Evolutionary conservation across 148 eudicot species (phyloP).

Genomic region (Amaranthus hypochondriacus): DNA sequence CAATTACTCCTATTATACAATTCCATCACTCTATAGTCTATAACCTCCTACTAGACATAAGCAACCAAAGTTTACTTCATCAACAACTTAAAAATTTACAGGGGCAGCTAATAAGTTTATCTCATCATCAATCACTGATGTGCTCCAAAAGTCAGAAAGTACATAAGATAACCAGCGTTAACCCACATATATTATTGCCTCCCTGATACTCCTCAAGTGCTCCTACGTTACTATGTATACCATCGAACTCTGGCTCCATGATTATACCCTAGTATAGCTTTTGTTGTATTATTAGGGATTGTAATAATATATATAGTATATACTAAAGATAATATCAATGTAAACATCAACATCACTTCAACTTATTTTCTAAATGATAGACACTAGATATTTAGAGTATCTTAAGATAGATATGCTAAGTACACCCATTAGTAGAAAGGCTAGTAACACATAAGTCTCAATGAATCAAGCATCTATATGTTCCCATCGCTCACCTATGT

Average conservation of each 20-base stretch:
- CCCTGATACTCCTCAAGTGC: no score
- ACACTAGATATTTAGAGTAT: neutral
- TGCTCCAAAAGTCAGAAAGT: no score
- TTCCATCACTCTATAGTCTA: neutral
- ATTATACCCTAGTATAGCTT: neutral
- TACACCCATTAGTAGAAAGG: neutral
- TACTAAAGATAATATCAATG: no score
- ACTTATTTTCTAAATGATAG: no score
- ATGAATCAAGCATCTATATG: neutral
- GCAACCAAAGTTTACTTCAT: neutral
- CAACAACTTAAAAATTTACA: neutral
- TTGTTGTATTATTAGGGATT: no score
- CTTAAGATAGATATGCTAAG: neutral
- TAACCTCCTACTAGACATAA: neutral
- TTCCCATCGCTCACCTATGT: neutral
- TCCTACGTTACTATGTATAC: no score
- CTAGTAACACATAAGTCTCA: neutral
- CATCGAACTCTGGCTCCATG: neutral
- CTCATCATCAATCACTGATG: neutral
- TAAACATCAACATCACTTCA: no score
- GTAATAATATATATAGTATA: no score
- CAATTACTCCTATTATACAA: neutral
- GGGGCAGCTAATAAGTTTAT: neutral
- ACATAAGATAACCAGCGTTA: no score
- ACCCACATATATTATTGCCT: no score